Evolutionary conservation across 2,329 filamentous ascomycete species (phyloP).

Genomic region (Didymella sp.): DNA sequence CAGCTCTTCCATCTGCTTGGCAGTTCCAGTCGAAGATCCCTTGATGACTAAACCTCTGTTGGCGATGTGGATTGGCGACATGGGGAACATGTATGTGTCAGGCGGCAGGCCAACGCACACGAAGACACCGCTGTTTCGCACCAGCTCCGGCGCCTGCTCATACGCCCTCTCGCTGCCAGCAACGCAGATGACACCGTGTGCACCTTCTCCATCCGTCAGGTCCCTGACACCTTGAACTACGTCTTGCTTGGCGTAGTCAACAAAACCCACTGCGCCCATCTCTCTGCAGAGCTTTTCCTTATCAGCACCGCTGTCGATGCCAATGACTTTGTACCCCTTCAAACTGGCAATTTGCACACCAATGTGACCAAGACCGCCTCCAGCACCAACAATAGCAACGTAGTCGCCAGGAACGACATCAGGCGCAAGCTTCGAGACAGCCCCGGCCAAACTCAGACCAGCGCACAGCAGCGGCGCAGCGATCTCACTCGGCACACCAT

Average conservation of each 20-base stretch:
- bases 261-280: slow-evolving; percentile 74
- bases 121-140: slow-evolving; percentile 56
- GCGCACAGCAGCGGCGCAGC: slow-evolving; percentile 48
- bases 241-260: slow-evolving; percentile 74
- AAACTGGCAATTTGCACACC: slow-evolving; percentile 82
- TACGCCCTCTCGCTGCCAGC: slow-evolving; percentile 57
- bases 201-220: slow-evolving; percentile 53
- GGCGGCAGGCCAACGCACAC: slow-evolving; percentile 58
- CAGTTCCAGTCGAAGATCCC: slow-evolving; percentile 56
- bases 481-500: slow-evolving; percentile 47
- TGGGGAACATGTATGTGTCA: slow-evolving; percentile 53
- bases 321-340: slow-evolving; percentile 83
- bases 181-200: slow-evolving; percentile 56
- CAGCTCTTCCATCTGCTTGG: slow-evolving; percentile 56
- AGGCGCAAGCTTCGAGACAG: slow-evolving; percentile 85
- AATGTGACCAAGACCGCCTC: slow-evolving; percentile 79
- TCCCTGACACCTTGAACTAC: slow-evolving; percentile 50
- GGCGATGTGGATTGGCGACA: slow-evolving; percentile 57
- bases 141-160: slow-evolving; percentile 52
- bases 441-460: slow-evolving; percentile 70
- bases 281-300: slow-evolving; percentile 73
- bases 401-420: slow-evolving; percentile 74
- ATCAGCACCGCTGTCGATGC: slow-evolving; percentile 82
- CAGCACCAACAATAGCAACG: slow-evolving; percentile 84
- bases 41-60: slow-evolving; percentile 55